phyloP scores from a whole-genome alignment of 2,329 filamentous ascomycete species.

The Byssoonygena ceratinophila region DNA sequence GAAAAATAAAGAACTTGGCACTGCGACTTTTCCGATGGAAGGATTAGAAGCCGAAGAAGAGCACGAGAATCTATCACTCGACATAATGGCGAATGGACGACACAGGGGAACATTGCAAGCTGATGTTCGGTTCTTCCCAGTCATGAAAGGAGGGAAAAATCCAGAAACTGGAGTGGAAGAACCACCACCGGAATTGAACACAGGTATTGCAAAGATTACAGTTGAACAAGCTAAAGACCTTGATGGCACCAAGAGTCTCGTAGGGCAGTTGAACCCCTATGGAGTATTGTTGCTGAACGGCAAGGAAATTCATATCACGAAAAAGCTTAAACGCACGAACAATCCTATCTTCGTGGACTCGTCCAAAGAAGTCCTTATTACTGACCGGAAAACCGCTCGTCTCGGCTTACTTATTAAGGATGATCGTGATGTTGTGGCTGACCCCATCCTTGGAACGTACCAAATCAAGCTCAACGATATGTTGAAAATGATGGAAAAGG shows the following conservation, averaged over 20 bases:
- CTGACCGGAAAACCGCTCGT: slow-evolving; percentile 80
- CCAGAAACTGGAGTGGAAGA: slow-evolving; percentile 66
- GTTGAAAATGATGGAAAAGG: slow-evolving; percentile 79
- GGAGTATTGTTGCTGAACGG: slow-evolving; percentile 80
- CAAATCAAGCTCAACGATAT: slow-evolving; percentile 94
- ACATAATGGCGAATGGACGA: slow-evolving; percentile 75
- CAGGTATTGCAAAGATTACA: slow-evolving; percentile 86
- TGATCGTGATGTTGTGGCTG: slow-evolving; percentile 71
- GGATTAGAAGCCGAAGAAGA: slow-evolving; percentile 64
- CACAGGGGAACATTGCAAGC: slow-evolving; percentile 66
- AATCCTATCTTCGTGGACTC: slow-evolving; percentile 93
- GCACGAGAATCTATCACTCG: slow-evolving; percentile 74
- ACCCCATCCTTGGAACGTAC: slow-evolving; percentile 80
- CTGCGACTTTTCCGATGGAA: slow-evolving; percentile 75
- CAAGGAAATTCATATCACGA: slow-evolving; percentile 78
- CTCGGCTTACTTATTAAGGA: slow-evolving; percentile 91
- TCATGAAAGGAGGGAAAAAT: slow-evolving; percentile 57
- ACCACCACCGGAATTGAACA: slow-evolving; percentile 78
- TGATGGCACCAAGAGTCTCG: slow-evolving; percentile 80
- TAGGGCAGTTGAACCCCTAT: slow-evolving; percentile 86
- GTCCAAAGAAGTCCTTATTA: slow-evolving; percentile 88
- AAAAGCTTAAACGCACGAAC: slow-evolving; percentile 92
- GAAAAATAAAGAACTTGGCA: slow-evolving; percentile 90
- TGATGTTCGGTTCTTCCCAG: slow-evolving; percentile 91
- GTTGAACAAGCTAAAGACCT: slow-evolving; percentile 95